Evolutionary conservation across 106 monocot species (phyloP).

Genomic region (Phalaenopsis aphrodite): DNA sequence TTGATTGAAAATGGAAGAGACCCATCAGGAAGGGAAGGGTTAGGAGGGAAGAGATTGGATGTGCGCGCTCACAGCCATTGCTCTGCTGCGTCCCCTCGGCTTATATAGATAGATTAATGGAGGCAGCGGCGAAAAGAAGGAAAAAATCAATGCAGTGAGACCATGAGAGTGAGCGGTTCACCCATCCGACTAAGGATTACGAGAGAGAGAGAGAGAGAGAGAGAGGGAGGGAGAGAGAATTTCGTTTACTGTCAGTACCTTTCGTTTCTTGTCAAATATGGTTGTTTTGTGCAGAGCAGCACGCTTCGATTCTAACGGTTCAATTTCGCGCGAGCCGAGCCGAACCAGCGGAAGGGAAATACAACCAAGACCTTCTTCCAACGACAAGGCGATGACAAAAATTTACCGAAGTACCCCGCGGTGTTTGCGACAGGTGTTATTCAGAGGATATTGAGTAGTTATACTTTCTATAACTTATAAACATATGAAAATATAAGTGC

Average conservation of each 20-base stretch:
- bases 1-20: slow-evolving; percentile 37
- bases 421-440: no score
- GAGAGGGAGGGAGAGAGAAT: not conserved
- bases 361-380: not conserved
- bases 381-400: no score
- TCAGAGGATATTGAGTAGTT: no score
- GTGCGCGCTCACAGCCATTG: not conserved
- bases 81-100: not conserved
- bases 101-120: slow-evolving; percentile 16
- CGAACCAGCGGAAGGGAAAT: not conserved
- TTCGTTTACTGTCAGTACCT: slow-evolving; percentile 1
- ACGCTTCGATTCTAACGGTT: slow-evolving; percentile 18
- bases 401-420: no score
- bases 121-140: slow-evolving; percentile 2
- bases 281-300: not conserved
- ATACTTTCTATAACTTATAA: no score
- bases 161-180: slow-evolving; percentile 3
- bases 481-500: no score
- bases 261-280: slow-evolving; percentile 8
- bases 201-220: not conserved
- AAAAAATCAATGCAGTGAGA: slow-evolving; percentile 16
- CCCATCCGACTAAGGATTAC: not conserved
- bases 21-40: slow-evolving; percentile 33
- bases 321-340: slow-evolving; percentile 1
- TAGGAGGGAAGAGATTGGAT: not conserved